Conservation (phyloP, 257 asterid species). For the Lycium ferocissimum region DNA sequence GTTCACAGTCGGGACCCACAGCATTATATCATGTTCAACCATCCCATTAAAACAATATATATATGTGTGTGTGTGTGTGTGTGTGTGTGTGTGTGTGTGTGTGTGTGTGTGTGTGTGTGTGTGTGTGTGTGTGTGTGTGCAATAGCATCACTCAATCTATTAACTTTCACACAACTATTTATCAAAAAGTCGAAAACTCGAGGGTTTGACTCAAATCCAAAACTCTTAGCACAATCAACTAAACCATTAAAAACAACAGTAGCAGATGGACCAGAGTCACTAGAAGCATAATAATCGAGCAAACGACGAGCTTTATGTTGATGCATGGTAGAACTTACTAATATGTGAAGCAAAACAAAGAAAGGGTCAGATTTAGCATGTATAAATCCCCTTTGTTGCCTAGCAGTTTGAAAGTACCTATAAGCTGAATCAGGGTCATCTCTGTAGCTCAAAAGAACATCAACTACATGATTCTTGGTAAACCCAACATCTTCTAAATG, state of each 20-base stretch:
- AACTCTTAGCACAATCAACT: conserved; percentile 51
- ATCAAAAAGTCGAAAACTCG: conserved; percentile 56
- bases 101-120: too few relatives aligned
- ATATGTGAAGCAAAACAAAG: conserved; percentile 72
- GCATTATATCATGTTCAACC: conserved; percentile 50
- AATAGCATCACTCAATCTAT: conserved; percentile 62
- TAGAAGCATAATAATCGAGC: conserved; percentile 45
- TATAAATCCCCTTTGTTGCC: conserved; percentile 48
- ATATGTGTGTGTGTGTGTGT: too few relatives aligned
- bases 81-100: too few relatives aligned
- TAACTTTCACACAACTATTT: conserved; percentile 59
- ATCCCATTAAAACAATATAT: conserved; percentile 58
- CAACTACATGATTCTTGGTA: conserved; percentile 42
- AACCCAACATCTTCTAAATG: conserved; percentile 29
- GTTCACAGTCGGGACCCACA: conserved; percentile 45
- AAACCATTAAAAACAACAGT: conserved; percentile 49
- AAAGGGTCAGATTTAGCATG: conserved; percentile 60
- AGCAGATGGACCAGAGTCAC: conserved; percentile 57
- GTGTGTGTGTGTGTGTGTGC: too few relatives aligned
- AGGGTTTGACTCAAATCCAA: conserved; percentile 53
- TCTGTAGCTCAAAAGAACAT: conserved; percentile 52
- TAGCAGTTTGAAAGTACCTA: conserved; percentile 50
- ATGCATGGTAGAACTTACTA: conserved; percentile 55
- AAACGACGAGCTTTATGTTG: conserved; percentile 46
- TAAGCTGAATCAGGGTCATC: conserved; percentile 71